Conservation (phyloP, 306 rosid species). For the Quercus suber region DNA sequence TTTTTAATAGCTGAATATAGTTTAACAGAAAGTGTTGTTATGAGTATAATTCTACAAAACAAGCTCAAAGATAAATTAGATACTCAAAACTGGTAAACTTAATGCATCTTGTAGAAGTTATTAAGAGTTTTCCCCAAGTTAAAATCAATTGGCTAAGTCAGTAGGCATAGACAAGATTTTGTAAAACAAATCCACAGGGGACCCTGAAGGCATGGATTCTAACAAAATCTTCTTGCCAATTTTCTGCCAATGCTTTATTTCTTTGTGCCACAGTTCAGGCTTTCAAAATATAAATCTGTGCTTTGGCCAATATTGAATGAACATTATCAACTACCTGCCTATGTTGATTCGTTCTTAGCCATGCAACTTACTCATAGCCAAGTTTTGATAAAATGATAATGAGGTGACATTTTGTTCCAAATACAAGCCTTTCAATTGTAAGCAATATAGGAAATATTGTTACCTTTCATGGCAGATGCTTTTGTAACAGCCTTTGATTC, state of each 20-base stretch:
- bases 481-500: slow-evolving; percentile 91
- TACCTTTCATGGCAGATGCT: slow-evolving; percentile 93
- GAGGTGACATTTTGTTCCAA: neutral
- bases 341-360: neutral
- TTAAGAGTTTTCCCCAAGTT: neutral
- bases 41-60: neutral
- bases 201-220: neutral
- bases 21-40: slow-evolving; percentile 12
- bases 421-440: slow-evolving; percentile 9
- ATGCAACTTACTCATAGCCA: neutral
- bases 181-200: too few relatives aligned
- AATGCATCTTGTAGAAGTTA: slow-evolving; percentile 1
- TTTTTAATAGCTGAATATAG: slow-evolving; percentile 79
- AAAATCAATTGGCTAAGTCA: neutral
- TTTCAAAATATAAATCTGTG: neutral
- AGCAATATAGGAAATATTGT: neutral
- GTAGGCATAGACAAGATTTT: too few relatives aligned
- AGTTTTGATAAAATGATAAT: neutral
- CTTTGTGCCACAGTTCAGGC: too few relatives aligned
- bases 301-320: neutral
- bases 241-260: neutral
- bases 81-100: neutral
- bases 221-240: neutral
- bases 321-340: neutral
- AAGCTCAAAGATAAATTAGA: neutral